Base-by-base conservation (phyloP, 257 asterid genomes). In the Primulina huaijiensis region DNA sequence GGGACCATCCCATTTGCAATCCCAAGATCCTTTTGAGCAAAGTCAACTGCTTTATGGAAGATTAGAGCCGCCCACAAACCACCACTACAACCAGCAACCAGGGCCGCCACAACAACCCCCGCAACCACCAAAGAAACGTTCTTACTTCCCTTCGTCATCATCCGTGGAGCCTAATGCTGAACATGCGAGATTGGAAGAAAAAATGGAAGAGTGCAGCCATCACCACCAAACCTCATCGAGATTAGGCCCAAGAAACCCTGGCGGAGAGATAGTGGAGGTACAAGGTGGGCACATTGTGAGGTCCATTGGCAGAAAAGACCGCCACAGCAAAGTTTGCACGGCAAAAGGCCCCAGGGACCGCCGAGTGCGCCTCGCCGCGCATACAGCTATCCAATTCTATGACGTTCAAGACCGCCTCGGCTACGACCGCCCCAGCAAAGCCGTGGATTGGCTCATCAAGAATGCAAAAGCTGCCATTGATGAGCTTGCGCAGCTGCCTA, bases 321-420 rank as follows among this genome's bases (percentile, higher is more conserved):
- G 99, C 64, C 99, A 94, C 84, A 94, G 99, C 79, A 94, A 94
- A 79, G 99, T 94, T 25, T 91, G 99, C 87, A 94, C 99, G 7
- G 96, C 99, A 20, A 94, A 89, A 75, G 99, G 99, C 74, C 95
- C 97, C 4, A 74, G 99, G 72, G 99, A 94, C 88, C 89, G 99
- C 71, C 92, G 99, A 8, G 97, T 94, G 17, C 87, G 99, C 73
- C 95, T 94, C 38, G 90, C 99, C n/a, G 99, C 99, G 3, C 96
- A 88, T 73, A 94, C 99, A 9, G 99, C 99, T 30, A 94, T 94
- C 65, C 97, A 94, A 37, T 94, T 94, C 79, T 94, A 94, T 80
- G 99, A 94, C 69, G 99, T 94, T 5, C 99, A 94, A 46, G 99
- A 94, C 84, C 92, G 99, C 63, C 90, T 94, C 2, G 99, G 99